Conservation (phyloP, 345 rosid genomes). For the Brassica nigra region DNA sequence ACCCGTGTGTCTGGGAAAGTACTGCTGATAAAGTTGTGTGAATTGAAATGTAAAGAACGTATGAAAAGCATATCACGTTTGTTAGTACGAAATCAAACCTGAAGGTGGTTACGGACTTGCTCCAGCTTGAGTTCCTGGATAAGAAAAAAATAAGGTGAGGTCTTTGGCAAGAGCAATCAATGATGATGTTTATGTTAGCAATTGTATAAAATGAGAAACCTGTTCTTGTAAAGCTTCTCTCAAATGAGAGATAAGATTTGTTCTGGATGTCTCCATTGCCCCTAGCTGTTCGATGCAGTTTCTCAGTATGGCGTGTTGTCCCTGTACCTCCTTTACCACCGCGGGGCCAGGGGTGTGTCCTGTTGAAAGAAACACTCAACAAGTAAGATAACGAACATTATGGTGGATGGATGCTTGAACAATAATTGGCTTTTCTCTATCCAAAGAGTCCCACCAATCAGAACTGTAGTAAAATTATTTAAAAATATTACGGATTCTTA, state of each 20-base stretch:
- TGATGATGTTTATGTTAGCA: not conserved
- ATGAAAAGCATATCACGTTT: slow-evolving; percentile 1
- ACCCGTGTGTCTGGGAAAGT: not conserved
- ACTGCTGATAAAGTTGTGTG: slow-evolving; percentile 7
- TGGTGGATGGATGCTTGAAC: not conserved
- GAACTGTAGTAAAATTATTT: not conserved
- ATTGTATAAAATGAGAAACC: slow-evolving; percentile 48
- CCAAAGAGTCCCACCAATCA: not conserved
- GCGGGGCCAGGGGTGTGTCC: slow-evolving; percentile 56
- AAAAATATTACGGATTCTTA: not conserved
- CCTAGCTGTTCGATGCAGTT: slow-evolving; percentile 74
- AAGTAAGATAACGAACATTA: slow-evolving; percentile 8
- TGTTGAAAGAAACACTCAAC: slow-evolving; percentile 36
- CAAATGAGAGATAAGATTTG: slow-evolving; percentile 66
- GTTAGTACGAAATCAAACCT: slow-evolving; percentile 53
- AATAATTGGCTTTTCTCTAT: not conserved
- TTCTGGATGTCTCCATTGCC: slow-evolving; percentile 64
- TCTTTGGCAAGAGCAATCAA: slow-evolving; percentile 19
- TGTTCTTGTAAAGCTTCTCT: slow-evolving; percentile 89
- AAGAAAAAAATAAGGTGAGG: not conserved
- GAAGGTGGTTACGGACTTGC: slow-evolving; percentile 70
- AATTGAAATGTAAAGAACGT: not conserved
- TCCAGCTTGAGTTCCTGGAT: slow-evolving; percentile 81
- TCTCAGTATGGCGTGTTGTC: slow-evolving; percentile 65
- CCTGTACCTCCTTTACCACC: slow-evolving; percentile 70